These are phyloP conservation scores for Rosa chinensis DNA, from an alignment of 306 rosid genomes.

Conservation along the genomic window DNA sequence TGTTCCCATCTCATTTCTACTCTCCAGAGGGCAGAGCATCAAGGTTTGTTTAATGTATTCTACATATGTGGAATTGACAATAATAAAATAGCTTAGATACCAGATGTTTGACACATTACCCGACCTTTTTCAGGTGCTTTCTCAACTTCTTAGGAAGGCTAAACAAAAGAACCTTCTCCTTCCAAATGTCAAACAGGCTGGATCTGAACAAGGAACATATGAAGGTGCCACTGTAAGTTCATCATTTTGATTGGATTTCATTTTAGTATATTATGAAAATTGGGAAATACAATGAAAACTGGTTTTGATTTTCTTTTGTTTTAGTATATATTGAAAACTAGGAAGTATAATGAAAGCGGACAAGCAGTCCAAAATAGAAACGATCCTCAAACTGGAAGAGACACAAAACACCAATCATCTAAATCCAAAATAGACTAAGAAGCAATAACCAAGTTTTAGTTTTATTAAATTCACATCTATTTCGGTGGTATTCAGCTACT, in stretches of 20 bases:
- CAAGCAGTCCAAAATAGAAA: background rate
- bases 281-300: background rate
- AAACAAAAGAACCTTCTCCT: slow-evolving; percentile 82
- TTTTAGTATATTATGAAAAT: background rate
- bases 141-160: slow-evolving; percentile 99
- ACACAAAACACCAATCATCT: background rate
- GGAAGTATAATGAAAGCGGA: background rate
- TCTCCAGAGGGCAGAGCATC: slow-evolving; percentile 96
- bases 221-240: slow-evolving; percentile 98
- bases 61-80: slow-evolving; percentile 8
- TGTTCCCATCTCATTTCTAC: slow-evolving; percentile 94
- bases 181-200: slow-evolving; percentile 87
- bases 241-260: background rate
- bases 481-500: background rate
- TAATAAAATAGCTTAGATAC: slow-evolving; percentile 12
- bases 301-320: background rate
- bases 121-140: slow-evolving; percentile 68
- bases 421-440: background rate
- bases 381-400: background rate
- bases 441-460: background rate
- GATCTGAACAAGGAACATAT: slow-evolving; percentile 94
- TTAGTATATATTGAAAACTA: background rate
- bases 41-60: slow-evolving; percentile 45
- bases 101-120: slow-evolving; percentile 18
- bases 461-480: background rate